Evolutionary conservation across 2,329 filamentous ascomycete genomes (phyloP), one percentile per base, ranked within the genome.

Genomic region (Paraconiothyrium brasiliense): DNA sequence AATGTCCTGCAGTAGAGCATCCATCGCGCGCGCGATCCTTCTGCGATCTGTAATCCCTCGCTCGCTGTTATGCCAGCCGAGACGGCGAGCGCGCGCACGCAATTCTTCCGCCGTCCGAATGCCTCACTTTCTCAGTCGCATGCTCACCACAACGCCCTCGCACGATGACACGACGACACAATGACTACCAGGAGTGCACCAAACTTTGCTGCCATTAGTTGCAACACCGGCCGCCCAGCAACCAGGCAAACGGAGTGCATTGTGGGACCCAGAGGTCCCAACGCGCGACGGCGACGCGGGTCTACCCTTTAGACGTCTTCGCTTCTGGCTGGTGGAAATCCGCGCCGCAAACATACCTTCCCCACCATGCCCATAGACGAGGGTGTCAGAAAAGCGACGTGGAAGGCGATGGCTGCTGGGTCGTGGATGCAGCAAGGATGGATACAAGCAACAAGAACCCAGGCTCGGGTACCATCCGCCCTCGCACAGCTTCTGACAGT

Each of bases 161-260:
- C 39, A 41, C 14, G 9, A 41, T 41, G 39, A 37, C 20, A 44
- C 51, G 51, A 43, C 22, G 32, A 3, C 37, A 44, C 20, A 6
- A 14, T 44, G 39, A 30, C 37, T 8, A 20, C 27, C 22, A 16
- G 24, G 34, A 44, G 39, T 14, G 2, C 51, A 20, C 10, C 37
- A 32, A 24, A 14, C 43, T 54, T 34, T 37, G 39, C 39, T 32
- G 27, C 32, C 51, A 37, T 20, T 14, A 16, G 13, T 30, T 30
- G 32, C 43, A 44, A 2, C 30, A 32, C 32, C 4, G 5, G 11
- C 11, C 30, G 52, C 52, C 52, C 52, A 55, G 30, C 41, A 48
- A 56, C 54, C 54, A 48, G 54, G 54, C 54, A 56, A 56, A 55
- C 16, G 52, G 52, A 24, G 24, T 22, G 30, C 9, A 20, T n/a